phyloP scores from a whole-genome alignment of 1,139 yeast species.

The Candida tropicalis region DNA sequence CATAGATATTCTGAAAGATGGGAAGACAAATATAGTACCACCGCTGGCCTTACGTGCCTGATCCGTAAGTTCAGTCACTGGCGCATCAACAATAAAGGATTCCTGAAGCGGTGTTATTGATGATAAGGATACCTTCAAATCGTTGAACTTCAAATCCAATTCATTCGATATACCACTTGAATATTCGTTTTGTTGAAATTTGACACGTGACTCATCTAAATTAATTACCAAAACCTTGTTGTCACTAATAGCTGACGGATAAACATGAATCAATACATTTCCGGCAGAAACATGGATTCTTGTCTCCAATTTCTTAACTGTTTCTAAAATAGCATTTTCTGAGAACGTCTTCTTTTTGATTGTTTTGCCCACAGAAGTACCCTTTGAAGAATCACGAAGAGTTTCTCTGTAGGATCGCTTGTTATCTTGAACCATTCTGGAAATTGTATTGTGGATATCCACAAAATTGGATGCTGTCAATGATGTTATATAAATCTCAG shows the following conservation, averaged over 20 bases:
- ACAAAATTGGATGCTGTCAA: conserved; percentile 80
- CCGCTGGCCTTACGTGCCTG: conserved; percentile 68
- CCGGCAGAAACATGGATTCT: conserved; percentile 64
- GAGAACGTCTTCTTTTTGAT: conserved; percentile 16
- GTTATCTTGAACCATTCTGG: conserved; percentile 74
- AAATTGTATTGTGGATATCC: conserved; percentile 73
- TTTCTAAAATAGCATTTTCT: conserved; percentile 37
- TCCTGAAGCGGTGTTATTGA: conserved; percentile 50
- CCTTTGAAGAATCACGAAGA: conserved; percentile 50
- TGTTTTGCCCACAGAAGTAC: conserved; percentile 6
- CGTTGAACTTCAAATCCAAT: conserved; percentile 55
- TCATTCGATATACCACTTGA: conserved; percentile 52
- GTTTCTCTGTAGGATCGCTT: conserved; percentile 75
- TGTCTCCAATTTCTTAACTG: conserved; percentile 52
- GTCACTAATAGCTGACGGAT: conserved; percentile 78
- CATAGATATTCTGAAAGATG: conserved; percentile 76
- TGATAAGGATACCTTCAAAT: conserved; percentile 68
- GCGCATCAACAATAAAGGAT: conserved; percentile 41
- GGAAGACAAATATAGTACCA: conserved; percentile 79
- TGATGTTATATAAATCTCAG: conserved; percentile 73
- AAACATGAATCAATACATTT: conserved; percentile 59
- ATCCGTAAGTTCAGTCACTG: conserved; percentile 57
- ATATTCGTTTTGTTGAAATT: conserved; percentile 59
- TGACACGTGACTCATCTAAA: conserved; percentile 60
- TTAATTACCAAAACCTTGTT: conserved; percentile 69